Base-by-base conservation (phyloP, 2,329 filamentous ascomycete genomes). In the Diatrype stigma region DNA sequence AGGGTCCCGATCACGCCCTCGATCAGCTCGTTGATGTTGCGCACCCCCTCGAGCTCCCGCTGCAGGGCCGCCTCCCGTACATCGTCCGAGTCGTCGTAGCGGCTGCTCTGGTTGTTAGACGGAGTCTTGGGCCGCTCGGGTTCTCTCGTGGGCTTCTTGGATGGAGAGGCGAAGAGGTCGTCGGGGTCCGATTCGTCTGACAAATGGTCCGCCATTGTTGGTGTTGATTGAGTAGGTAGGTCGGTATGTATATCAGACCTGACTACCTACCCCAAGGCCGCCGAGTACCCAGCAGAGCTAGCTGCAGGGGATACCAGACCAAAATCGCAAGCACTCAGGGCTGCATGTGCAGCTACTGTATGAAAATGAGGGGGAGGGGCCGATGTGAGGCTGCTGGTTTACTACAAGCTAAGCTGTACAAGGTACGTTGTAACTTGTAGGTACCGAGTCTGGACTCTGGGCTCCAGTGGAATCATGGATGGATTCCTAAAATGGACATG, bases 21-120 rank as follows among this genome's bases (percentile, higher is more conserved):
- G 53, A 99, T 89, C 38, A 91, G 86, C 60, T 85, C 80, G 70
- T 99, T 99, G 66, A 97, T 89, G 60, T 87, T 87, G 52, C 87
- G 84, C 30, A 99, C 85, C 45, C 86, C 88, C 56, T 91, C 85
- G 26, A 97, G 74, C 70, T 99, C 94, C 50, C 81, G 84, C 16
- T 82, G 85, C 60, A 99, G 74, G 14, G 83, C 80, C 2, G 83
- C 83, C 55, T 96, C 90, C 44, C 89, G 86, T 19, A 80, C 78
- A 63, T 88, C 83, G 60, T 87, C 79, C 3, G 76, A 73, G 55
- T 73, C 70, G 34, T 69, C 63, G 45, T 69, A 73, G 48, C 73
- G 70, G 56, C 65, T 49, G 45, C 48, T 63, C 38, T 50, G 54
- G 49, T 79, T 75, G 56, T 70, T 80, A 62, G 69, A 67, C 57